Percentiles rank a stretch among this genome's conserved stretches.
Evolutionary conservation across 208 protist genomes (phyloP).

Genomic region (Borovskyia barvae): DNA sequence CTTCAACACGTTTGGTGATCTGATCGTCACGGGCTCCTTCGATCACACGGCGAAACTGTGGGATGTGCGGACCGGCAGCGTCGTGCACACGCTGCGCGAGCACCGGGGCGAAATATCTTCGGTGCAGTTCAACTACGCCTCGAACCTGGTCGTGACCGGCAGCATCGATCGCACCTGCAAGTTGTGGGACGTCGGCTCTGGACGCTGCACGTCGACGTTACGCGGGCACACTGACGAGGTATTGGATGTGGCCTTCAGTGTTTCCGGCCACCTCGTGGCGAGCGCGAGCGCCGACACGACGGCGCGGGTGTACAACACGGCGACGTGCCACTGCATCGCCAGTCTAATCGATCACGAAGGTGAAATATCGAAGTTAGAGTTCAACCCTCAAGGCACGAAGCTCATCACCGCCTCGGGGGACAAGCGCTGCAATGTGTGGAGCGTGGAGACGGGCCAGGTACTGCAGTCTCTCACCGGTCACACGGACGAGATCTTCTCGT

Average conservation of each 20-base stretch:
- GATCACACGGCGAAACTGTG: constrained; percentile 94
- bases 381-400: constrained; percentile 95
- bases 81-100: constrained; percentile 87
- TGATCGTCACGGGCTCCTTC: constrained; percentile 94
- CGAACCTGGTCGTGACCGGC: constrained; percentile 88
- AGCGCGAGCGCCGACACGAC: constrained; percentile 95
- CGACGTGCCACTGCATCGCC: constrained; percentile 85
- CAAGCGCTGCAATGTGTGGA: constrained; percentile 94
- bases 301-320: constrained; percentile 90
- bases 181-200: constrained; percentile 93
- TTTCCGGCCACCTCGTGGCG: constrained; percentile 84
- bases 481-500: constrained; percentile 96
- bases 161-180: constrained; percentile 95
- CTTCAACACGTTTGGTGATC: constrained; percentile 89
- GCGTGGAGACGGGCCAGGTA: constrained; percentile 77
- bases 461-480: constrained; percentile 93
- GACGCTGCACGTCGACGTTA: constrained; percentile 88
- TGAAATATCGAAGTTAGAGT: constrained; percentile 94
- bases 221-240: constrained; percentile 93
- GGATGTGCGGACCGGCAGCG: constrained; percentile 86
- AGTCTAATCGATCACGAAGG: constrained; percentile 91
- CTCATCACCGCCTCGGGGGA: constrained; percentile 94
- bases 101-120: constrained; percentile 94
- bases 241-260: constrained; percentile 93
- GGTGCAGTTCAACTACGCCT: constrained; percentile 93